These are phyloP conservation scores for Pugionium dolabratum DNA, from an alignment of 345 rosid species.

Conservation along the genomic window DNA sequence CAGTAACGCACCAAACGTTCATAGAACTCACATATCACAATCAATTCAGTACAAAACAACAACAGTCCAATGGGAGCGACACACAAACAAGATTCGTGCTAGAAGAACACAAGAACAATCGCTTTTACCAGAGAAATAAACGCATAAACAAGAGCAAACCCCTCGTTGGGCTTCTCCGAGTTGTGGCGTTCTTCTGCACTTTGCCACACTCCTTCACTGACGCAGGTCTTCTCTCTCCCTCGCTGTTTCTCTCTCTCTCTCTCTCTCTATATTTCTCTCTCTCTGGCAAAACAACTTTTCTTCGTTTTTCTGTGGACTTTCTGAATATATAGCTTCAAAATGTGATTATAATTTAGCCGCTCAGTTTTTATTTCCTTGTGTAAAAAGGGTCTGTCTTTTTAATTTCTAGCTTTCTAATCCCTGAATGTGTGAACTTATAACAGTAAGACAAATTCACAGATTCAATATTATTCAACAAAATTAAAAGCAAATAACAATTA, in stretches of 20 bases:
- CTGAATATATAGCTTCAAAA: slow-evolving; percentile 26
- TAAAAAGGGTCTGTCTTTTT: slow-evolving; percentile 26
- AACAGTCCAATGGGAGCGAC: slow-evolving; percentile 21
- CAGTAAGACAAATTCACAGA: not conserved
- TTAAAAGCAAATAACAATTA: not conserved
- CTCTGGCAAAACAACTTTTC: slow-evolving; percentile 27
- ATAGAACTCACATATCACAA: slow-evolving; percentile 15
- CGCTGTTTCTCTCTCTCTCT: slow-evolving; percentile 4
- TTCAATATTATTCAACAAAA: not conserved
- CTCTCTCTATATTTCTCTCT: slow-evolving; percentile 12
- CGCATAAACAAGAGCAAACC: not conserved
- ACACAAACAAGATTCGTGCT: slow-evolving; percentile 16
- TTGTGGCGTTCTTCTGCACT: slow-evolving; percentile 30
- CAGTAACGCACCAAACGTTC: slow-evolving; percentile 19
- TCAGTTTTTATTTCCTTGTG: slow-evolving; percentile 28
- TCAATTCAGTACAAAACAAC: slow-evolving; percentile 11
- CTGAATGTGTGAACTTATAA: slow-evolving; percentile 11
- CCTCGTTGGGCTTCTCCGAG: slow-evolving; percentile 22
- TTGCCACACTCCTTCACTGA: slow-evolving; percentile 19
- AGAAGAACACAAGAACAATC: slow-evolving; percentile 30
- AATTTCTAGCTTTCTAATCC: slow-evolving; percentile 32
- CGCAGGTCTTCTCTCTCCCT: slow-evolving; percentile 12
- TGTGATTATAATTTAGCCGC: slow-evolving; percentile 30
- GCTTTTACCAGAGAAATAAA: slow-evolving; percentile 32
- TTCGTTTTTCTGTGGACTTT: slow-evolving; percentile 19